Evolutionary conservation across 192 early-diverging fungal genomes (phyloP).

Genomic region (Geosiphon pyriformis): DNA sequence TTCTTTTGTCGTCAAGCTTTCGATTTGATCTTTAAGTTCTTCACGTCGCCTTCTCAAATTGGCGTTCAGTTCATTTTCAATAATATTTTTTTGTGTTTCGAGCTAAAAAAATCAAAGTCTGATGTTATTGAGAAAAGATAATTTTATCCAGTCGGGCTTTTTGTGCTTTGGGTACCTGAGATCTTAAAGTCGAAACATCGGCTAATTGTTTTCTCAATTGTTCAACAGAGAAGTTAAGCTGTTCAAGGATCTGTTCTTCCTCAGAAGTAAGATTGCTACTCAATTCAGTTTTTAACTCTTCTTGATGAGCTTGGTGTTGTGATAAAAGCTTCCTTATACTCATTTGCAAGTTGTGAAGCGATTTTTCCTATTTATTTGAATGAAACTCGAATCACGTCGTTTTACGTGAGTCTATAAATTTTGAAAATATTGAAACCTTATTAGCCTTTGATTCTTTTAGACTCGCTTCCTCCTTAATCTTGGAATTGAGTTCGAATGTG

Average conservation of each 20-base stretch:
- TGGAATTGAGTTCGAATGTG: conserved; percentile 48
- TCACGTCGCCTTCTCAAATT: conserved; percentile 65
- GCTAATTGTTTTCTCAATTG: conserved; percentile 50
- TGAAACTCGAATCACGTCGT: not conserved
- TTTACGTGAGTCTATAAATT: not conserved
- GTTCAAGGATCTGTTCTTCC: conserved; percentile 48
- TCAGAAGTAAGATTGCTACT: conserved; percentile 44
- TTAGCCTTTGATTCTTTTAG: conserved; percentile 42
- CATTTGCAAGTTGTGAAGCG: conserved; percentile 38
- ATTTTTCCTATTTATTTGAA: conserved; percentile 38
- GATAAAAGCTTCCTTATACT: conserved; percentile 45
- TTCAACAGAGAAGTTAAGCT: conserved; percentile 48
- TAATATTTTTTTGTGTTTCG: conserved; percentile 62
- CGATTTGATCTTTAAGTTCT: conserved; percentile 61
- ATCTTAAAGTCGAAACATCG: conserved; percentile 46
- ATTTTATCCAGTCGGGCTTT: not conserved
- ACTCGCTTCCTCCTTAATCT: conserved; percentile 58
- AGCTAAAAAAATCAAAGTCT: conserved; percentile 36
- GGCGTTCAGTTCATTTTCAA: conserved; percentile 67
- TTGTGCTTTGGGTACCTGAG: conserved; percentile 38
- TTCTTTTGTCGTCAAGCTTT: conserved; percentile 41
- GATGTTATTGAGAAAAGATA: conserved; percentile 14
- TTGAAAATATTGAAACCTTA: conserved; percentile 34
- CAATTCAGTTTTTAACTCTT: conserved; percentile 58
- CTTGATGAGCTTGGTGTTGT: conserved; percentile 54